Percentiles rank a stretch among this genome's conserved stretches.
phyloP scores from a whole-genome alignment of 345 rosid genomes.

The Barbarea vulgaris region DNA sequence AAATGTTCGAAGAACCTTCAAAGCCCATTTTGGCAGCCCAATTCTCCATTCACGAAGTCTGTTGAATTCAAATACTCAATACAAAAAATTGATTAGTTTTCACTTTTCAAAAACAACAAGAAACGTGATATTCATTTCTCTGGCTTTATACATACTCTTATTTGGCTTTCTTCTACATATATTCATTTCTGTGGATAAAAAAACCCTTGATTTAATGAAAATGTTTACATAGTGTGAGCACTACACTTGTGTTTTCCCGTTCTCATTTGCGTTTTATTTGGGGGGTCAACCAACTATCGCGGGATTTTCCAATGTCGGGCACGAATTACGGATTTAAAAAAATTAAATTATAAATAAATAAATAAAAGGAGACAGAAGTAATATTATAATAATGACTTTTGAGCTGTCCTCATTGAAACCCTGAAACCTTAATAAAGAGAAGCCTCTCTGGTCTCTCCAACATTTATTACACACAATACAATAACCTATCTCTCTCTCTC shows the following conservation, averaged over 20 bases:
- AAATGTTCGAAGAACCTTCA: background rate
- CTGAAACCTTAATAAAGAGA: constrained; percentile 64
- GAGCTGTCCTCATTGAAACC: constrained; percentile 50
- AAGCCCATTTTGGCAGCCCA: background rate
- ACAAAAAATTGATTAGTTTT: background rate
- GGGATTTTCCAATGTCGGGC: background rate
- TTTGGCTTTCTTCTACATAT: background rate
- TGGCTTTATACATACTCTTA: background rate
- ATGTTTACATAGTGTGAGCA: background rate
- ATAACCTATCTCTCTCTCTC: background rate
- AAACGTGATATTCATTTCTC: background rate
- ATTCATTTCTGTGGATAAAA: background rate
- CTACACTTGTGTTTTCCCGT: background rate
- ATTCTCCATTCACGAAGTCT: background rate
- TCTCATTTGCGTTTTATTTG: constrained; percentile 10
- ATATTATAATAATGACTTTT: constrained; percentile 10
- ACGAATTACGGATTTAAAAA: constrained; percentile 22
- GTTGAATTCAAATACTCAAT: background rate
- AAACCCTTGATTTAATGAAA: background rate
- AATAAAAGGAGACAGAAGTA: background rate
- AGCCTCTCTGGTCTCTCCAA: constrained; percentile 44
- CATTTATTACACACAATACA: constrained; percentile 39
- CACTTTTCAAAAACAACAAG: background rate
- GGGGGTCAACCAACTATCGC: constrained; percentile 7
- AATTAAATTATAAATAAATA: background rate